A percentile compares a stretch with the other conserved stretches of the same genome.
These are phyloP conservation scores for Clitoria ternatea DNA, from an alignment of 306 rosid species.

Conservation along the genomic window DNA sequence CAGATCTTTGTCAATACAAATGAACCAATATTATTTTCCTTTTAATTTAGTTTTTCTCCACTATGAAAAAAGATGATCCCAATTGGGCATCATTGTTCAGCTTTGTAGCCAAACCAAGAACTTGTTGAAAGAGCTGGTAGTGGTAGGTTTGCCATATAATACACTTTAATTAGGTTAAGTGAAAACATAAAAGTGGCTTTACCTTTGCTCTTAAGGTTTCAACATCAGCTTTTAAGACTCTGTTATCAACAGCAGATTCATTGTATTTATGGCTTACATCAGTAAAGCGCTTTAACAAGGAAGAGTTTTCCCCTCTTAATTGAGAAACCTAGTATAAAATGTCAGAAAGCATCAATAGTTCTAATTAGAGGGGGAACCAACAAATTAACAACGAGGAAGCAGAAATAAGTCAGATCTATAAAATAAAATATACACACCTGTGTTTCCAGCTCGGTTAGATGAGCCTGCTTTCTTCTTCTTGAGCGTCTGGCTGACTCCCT, in stretches of 20 bases:
- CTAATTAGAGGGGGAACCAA: not conserved
- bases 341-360: slow-evolving; percentile 24
- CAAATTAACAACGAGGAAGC: not conserved
- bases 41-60: not conserved
- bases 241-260: slow-evolving; percentile 84
- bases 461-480: slow-evolving; percentile 97
- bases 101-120: slow-evolving; percentile 20
- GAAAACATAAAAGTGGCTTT: not conserved
- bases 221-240: slow-evolving; percentile 85
- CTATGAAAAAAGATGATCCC: not conserved
- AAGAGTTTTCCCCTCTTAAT: slow-evolving; percentile 78
- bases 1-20: not conserved
- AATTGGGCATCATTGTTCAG: slow-evolving; percentile 11
- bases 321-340: slow-evolving; percentile 60
- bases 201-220: slow-evolving; percentile 98
- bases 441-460: slow-evolving; percentile 84
- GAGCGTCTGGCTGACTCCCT: slow-evolving; percentile 99
- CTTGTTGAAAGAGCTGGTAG: not conserved
- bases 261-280: slow-evolving; percentile 67
- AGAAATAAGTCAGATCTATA: not conserved
- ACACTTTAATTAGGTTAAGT: not conserved
- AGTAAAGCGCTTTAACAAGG: slow-evolving; percentile 69
- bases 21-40: not conserved
- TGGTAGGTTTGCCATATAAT: not conserved
- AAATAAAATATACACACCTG: slow-evolving; percentile 42